Base-by-base conservation (phyloP, 306 rosid species). In the Castanea mollissima region DNA sequence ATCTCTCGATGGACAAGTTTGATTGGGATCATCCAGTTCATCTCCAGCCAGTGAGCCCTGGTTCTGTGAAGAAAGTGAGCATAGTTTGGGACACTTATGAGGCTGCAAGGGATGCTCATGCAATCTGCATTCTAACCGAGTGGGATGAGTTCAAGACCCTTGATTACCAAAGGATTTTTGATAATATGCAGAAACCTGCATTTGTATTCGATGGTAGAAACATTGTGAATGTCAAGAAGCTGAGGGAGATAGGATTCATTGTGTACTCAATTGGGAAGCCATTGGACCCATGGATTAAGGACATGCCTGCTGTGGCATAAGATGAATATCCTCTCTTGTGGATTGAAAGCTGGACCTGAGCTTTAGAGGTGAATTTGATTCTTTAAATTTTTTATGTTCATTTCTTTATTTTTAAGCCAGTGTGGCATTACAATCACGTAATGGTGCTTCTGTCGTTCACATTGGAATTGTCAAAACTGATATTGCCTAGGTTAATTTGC, bases 171-270 rank as follows among this genome's bases (percentile, higher is more conserved):
- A 91, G 76, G 83, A 84, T 93, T 19, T 93, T 74, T 83, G 76
- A 88, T 12, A 80, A 72, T 14, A 91, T 93, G 96, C 90, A 83
- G 84, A 93, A 91, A 72, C 98, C 98, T 6, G 96, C 98, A 20
- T 93, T 89, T 87, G 87, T 91, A 57, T 93, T 93, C 63, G 93
- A 93, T 81, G 96, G 98, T 49, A 88, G 98, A 81, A 91, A 86
- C 77, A 75, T 93, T 29, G 80, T 89, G 81, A 74, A 91, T 83
- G 92, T 77, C 75, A 81, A 74, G 57, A 87, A 88, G 90, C 79
- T 93, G 74, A 91, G 92, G 74, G 74, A 89, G 70, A 91, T 89
- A 70, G 98, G 98, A 56, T 89, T 93, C 82, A 83, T 89, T 73
- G 94, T 87, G 25, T 91, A 88, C 85, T 88, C 96, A 55, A 89